Evolutionary conservation across 1,139 yeast species (phyloP).

Genomic region (Debaryomyces sp.): DNA sequence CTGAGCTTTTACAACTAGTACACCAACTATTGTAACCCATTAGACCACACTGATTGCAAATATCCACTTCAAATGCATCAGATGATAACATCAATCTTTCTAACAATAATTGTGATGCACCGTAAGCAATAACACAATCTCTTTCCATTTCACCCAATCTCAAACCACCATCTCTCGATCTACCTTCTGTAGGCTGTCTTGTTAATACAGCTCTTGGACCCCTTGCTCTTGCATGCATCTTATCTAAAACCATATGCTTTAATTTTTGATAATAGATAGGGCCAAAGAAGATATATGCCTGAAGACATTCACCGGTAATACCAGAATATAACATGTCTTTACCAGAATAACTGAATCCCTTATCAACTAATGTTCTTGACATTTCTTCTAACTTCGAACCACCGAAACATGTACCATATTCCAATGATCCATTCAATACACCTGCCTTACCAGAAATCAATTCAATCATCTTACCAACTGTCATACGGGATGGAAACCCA

Average conservation of each 20-base stretch:
- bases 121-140: conserved; percentile 99
- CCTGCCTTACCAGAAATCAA: conserved; percentile 97
- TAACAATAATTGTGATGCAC: conserved; percentile 91
- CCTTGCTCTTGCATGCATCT: conserved; percentile 99
- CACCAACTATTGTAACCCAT: conserved; percentile 99
- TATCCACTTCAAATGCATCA: conserved; percentile 96
- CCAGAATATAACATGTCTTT: conserved; percentile 99
- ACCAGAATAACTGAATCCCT: conserved; percentile 94
- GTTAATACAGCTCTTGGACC: conserved; percentile 99
- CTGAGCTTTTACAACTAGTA: conserved; percentile 89
- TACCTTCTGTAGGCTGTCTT: conserved; percentile 98
- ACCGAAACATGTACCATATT: conserved; percentile 98
- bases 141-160: conserved; percentile 99
- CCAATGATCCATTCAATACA: conserved; percentile 85
- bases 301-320: conserved; percentile 94
- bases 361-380: conserved; percentile 88
- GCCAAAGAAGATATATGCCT: conserved; percentile 97
- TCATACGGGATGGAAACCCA: conserved; percentile 99
- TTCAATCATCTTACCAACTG: conserved; percentile 98
- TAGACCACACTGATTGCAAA: conserved; percentile 93
- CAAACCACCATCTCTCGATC: conserved; percentile 98
- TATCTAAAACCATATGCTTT: conserved; percentile 98
- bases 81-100: conserved; percentile 97
- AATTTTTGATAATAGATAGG: conserved; percentile 97
- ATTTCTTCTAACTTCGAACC: conserved; percentile 94